Conservation (phyloP, 2,329 filamentous ascomycete species). For the Penicillium hesseltinei region DNA sequence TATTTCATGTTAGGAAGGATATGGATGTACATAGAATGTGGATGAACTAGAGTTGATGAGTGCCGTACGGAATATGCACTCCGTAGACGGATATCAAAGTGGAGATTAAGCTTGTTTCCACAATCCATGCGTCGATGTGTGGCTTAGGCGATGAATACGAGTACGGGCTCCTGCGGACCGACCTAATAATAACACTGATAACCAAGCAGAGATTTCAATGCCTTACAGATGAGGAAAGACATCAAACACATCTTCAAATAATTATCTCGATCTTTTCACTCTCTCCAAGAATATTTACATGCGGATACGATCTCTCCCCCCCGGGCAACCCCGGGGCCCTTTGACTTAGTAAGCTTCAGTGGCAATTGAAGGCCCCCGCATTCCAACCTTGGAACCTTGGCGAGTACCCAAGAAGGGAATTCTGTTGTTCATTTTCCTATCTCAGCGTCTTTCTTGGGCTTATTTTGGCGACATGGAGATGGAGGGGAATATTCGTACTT, state of each 20-base stretch:
- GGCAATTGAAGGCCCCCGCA: background rate
- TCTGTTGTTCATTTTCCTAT: constrained; percentile 9
- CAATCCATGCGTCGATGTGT: background rate
- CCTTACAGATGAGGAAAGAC: too few relatives aligned
- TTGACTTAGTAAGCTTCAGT: background rate
- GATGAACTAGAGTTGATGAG: too few relatives aligned
- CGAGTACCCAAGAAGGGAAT: constrained; percentile 2
- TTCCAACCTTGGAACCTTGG: background rate
- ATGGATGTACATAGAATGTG: background rate
- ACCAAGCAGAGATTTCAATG: background rate
- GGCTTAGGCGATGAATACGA: background rate
- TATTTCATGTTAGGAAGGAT: background rate
- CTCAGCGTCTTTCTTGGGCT: background rate
- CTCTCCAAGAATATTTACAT: too few relatives aligned
- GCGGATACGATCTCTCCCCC: background rate
- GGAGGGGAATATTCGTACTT: constrained; percentile 11
- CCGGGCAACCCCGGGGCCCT: too few relatives aligned
- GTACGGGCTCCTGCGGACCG: background rate
- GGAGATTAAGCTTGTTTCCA: background rate
- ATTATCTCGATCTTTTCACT: background rate
- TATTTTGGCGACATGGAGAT: background rate
- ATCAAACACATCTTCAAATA: background rate
- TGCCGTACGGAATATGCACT: too few relatives aligned
- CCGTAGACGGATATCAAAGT: too few relatives aligned
- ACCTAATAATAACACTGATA: background rate